Evolutionary conservation across 768 basidiomycete species (phyloP), one percentile per base, ranked within the genome.

Genomic region (Hortiboletus flavorubellus): DNA sequence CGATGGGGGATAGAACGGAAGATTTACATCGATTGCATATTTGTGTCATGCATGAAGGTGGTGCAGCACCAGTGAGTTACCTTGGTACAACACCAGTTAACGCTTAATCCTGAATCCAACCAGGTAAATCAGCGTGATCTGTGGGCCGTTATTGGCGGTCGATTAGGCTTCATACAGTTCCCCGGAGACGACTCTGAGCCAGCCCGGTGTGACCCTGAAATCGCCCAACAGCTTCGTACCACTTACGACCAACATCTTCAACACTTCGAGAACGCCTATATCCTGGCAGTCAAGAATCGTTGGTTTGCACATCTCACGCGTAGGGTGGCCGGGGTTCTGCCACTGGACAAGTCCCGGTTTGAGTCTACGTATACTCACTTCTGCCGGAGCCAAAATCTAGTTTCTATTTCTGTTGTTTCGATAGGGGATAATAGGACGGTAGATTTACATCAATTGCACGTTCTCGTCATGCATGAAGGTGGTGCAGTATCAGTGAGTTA

Each of bases 71-170:
- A 55, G 86, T 85, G 62, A 62, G 75, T 71, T 37, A 35, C 45
- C 29, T 54, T 33, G 23, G 23, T 31, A 31, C 29, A n/a, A 47
- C 15, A 30, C 14, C 51, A 55, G 38, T 14, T 18, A 18, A 35
- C 41, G 33, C 46, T n/a, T 63, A 64, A 61, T 49, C 23, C 38
- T 53, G 42, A 43, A 42, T 43, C 23, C 38, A 41, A 58, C n/a
- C 51, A 87, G 85, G 80, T 86, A 12, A 73, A 73, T 26, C 70
- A 72, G 53, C 77, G 78, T 46, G 86, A 87, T 34, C 56, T 76
- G 54, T 90, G 88, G 89, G 63, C 79, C 15, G 72, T 85, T 42
- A 80, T 91, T 53, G 89, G 80, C n/a, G 88, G 79, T n/a, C 79
- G 78, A 23, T 75, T 91, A 69, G 84, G 82, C 16, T 82, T 85